Conservation (phyloP, 805 yeast species). For the Ogataea ganodermae region DNA sequence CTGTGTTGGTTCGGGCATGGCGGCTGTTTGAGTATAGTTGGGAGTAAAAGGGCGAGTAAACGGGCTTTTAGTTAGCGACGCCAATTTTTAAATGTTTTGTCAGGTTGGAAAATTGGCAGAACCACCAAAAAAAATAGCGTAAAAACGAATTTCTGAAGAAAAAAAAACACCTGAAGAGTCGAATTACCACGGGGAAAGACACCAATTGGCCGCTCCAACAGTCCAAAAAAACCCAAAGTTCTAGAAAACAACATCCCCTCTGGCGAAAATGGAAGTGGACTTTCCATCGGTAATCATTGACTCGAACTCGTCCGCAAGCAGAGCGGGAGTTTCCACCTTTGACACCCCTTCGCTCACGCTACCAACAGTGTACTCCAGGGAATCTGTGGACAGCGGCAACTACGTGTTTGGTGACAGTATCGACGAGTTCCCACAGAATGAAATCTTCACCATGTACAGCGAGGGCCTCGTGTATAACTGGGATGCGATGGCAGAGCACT, state of each 20-base stretch:
- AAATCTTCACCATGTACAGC: constrained; percentile 60
- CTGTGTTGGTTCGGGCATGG: constrained; percentile 21
- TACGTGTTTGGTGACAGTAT: constrained; percentile 43
- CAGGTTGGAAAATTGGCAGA: not conserved
- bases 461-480: constrained; percentile 71
- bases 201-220: not conserved
- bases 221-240: not conserved
- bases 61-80: no score
- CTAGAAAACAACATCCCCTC: not conserved
- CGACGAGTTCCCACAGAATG: constrained; percentile 44
- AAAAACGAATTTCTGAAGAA: not conserved
- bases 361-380: constrained; percentile 55
- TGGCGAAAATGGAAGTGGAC: constrained; percentile 32
- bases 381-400: constrained; percentile 27
- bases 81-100: no score
- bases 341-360: constrained; percentile 62
- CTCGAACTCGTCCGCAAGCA: constrained; percentile 62
- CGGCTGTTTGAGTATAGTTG: not conserved
- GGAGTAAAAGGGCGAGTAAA: not conserved
- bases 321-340: constrained; percentile 69
- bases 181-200: not conserved
- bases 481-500: constrained; percentile 65
- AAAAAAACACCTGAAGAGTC: not conserved
- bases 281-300: constrained; percentile 71
- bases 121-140: not conserved